phyloP scores from a whole-genome alignment of 805 yeast genomes.

The Spathaspora sp. region DNA sequence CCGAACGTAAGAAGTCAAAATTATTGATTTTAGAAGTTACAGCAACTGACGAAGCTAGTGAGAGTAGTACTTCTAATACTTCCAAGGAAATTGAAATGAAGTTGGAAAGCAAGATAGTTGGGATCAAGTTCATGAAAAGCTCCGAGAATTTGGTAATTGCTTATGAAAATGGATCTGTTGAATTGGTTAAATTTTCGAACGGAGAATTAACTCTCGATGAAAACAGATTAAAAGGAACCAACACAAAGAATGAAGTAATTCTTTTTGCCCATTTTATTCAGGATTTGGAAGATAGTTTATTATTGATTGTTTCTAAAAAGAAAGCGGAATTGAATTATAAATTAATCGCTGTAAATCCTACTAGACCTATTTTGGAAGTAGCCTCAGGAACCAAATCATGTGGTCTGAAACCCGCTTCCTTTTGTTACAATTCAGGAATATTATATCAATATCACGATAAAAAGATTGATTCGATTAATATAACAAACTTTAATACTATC shows the following conservation, averaged over 20 bases:
- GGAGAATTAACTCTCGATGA: conserved; percentile 7
- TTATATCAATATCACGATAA: conserved; percentile 21
- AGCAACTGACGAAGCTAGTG: conserved; percentile 7
- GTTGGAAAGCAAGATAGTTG: conserved; percentile 10
- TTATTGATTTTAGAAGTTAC: conserved; percentile 19
- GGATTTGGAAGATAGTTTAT: conserved; percentile 4
- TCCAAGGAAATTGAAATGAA: conserved; percentile 7
- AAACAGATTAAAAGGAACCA: neutral
- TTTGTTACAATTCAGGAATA: conserved; percentile 22
- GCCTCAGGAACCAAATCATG: conserved; percentile 7
- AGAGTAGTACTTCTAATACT: conserved; percentile 1
- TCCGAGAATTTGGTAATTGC: conserved; percentile 17
- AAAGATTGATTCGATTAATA: conserved; percentile 18
- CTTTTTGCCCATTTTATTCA: conserved; percentile 6
- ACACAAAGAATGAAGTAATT: neutral
- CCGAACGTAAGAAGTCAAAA: conserved; percentile 30
- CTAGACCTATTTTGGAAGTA: conserved; percentile 20
- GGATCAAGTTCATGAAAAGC: conserved; percentile 21
- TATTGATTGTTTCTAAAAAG: conserved; percentile 1
- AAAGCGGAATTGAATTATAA: conserved; percentile 16
- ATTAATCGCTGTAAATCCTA: conserved; percentile 20
- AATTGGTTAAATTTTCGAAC: conserved; percentile 7
- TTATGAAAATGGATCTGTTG: conserved; percentile 13
- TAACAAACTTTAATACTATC: conserved; percentile 19
- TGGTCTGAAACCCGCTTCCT: conserved; percentile 7